Percentiles rank a stretch among this genome's conserved stretches.
phyloP scores from a whole-genome alignment of 2,329 filamentous ascomycete species.

The Cladosporium sp. region DNA sequence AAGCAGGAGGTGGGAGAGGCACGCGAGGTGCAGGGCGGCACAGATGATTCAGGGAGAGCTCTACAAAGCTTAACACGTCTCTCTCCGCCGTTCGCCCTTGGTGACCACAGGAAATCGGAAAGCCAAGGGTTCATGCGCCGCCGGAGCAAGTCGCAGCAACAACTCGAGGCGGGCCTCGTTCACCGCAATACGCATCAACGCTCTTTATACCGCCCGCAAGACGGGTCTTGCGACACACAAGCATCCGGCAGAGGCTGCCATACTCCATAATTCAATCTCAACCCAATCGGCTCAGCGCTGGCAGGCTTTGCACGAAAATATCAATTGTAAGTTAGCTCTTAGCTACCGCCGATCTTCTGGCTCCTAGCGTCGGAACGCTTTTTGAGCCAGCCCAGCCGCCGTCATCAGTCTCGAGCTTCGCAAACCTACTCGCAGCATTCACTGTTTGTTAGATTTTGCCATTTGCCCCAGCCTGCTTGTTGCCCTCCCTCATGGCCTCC shows the following conservation, averaged over 20 bases:
- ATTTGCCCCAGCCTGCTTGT: background rate
- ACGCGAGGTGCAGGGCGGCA: background rate
- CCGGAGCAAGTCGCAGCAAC: background rate
- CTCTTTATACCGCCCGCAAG: too few species aligned
- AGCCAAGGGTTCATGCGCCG: background rate
- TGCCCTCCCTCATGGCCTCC: constrained; percentile 3
- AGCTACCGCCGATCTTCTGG: background rate
- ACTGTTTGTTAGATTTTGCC: constrained; percentile 5
- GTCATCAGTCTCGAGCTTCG: background rate
- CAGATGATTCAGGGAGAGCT: background rate
- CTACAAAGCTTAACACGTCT: background rate
- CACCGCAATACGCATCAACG: too few species aligned
- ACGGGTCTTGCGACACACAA: too few species aligned
- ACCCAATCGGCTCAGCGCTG: background rate
- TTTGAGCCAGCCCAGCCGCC: background rate
- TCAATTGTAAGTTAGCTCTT: background rate
- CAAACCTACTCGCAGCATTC: background rate
- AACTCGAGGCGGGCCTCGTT: background rate
- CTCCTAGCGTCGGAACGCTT: background rate
- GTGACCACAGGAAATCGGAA: background rate
- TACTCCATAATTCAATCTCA: too few species aligned
- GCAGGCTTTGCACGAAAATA: background rate
- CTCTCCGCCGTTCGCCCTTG: background rate
- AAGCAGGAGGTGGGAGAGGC: background rate
- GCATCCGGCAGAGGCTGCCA: too few species aligned